Evolutionary conservation across 2,329 filamentous ascomycete species (phyloP), one percentile per base, ranked within the genome.

Genomic region (Elsinoe australis): DNA sequence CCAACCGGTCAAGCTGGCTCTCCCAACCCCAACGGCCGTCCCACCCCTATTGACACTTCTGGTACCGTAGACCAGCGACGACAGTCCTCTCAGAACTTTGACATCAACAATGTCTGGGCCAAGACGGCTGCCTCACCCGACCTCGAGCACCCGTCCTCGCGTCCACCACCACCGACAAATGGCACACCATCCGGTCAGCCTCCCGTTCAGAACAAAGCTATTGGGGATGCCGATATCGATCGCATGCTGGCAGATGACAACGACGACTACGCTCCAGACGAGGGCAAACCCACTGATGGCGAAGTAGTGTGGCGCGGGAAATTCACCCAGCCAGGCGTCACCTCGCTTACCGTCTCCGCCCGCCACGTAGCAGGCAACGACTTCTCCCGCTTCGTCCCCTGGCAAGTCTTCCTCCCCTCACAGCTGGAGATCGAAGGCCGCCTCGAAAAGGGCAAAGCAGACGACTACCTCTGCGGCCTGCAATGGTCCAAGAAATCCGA

Each of bases 401-500:
- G 89, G 87, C 75, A 75, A 14, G 78, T 84, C 50, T 70, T 96
- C 7, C 78, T 95, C 5, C 85, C 87, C 0, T 71, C 76, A 22
- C 75, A 72, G 5, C 71, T 92, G 22, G 79, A 76, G 5, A 82
- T 92, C 17, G 82, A 82, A 39, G 87, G 86, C 1, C 80, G 92
- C 14, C 92, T 98, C 51, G 79, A 85, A 45, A 80, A 87, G 56
- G 76, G 83, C 51, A 84, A 83, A 54, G 92, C 90, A 8, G 87
- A 88, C 49, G 87, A 94, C 52, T 98, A 98, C 59, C 80, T 98
- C 0, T 92, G 87, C 61, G 82, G 87, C 44, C 73, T 96, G 52
- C 80, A 87, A 9, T 94, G 86, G 64, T 90, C 84, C 61, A 77
- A 78, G 46, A 81, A 81, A 44, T 89, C 86, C 2, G 92, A 96